Evolutionary conservation across 2,329 filamentous ascomycete species (phyloP).

Genomic region (Epichloe baconii): DNA sequence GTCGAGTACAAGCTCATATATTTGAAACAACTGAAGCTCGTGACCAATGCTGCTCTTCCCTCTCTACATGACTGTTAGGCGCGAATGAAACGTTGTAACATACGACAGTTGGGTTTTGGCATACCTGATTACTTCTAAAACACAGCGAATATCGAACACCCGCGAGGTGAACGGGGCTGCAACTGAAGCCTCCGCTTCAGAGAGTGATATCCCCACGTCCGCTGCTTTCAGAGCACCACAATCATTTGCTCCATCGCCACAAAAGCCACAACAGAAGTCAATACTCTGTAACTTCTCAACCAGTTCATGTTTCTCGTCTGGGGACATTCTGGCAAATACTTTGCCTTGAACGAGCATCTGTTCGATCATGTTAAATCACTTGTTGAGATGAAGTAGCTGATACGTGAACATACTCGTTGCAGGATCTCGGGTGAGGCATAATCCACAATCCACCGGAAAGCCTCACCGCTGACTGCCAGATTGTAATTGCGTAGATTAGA

Average conservation of each 20-base stretch:
- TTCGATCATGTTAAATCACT: background rate
- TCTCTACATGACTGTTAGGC: slow-evolving; percentile 41
- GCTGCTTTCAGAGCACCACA: slow-evolving; percentile 94
- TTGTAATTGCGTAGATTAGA: slow-evolving; percentile 75
- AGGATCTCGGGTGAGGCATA: slow-evolving; percentile 73
- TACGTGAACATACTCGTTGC: slow-evolving; percentile 39
- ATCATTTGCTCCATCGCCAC: slow-evolving; percentile 94
- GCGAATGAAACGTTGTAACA: background rate
- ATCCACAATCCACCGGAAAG: slow-evolving; percentile 94
- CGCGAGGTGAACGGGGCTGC: slow-evolving; percentile 96
- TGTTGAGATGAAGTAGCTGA: background rate
- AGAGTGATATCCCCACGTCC: slow-evolving; percentile 92
- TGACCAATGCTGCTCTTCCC: slow-evolving; percentile 88
- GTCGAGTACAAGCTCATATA: slow-evolving; percentile 98
- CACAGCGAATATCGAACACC: slow-evolving; percentile 91
- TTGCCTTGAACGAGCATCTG: slow-evolving; percentile 84
- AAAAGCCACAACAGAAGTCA: slow-evolving; percentile 91
- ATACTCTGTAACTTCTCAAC: slow-evolving; percentile 95
- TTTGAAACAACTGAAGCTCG: slow-evolving; percentile 98
- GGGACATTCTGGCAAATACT: slow-evolving; percentile 96
- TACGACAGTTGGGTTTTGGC: slow-evolving; percentile 6
- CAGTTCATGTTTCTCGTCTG: slow-evolving; percentile 94
- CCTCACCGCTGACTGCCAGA: slow-evolving; percentile 79
- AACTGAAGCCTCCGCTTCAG: slow-evolving; percentile 92
- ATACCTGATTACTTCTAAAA: slow-evolving; percentile 77